Conservation (phyloP, 148 eudicot species). For the Dysphania ambrosioides region DNA sequence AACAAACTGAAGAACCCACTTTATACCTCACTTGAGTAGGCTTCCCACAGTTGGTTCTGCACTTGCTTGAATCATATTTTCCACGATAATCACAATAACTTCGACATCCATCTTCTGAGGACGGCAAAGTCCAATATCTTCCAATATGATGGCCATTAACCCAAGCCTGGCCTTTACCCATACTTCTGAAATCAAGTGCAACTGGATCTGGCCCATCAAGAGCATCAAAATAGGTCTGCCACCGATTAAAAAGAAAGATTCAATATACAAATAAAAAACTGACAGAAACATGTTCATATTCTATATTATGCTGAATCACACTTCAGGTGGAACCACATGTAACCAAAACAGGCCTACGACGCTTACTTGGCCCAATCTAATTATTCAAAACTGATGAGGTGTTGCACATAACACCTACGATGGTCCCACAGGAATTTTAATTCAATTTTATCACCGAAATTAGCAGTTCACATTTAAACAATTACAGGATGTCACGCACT, state of each 20-base stretch:
- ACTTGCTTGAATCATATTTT: conserved; percentile 63
- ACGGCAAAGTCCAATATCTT: conserved; percentile 70
- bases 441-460: background rate
- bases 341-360: background rate
- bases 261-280: background rate
- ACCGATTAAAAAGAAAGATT: background rate
- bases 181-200: conserved; percentile 69
- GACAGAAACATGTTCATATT: background rate
- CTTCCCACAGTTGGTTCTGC: conserved; percentile 79
- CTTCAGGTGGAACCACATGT: background rate
- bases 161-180: conserved; percentile 99
- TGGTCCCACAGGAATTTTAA: background rate
- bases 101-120: conserved; percentile 75
- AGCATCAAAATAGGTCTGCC: conserved; percentile 70
- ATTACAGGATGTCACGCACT: background rate
- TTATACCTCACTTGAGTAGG: conserved; percentile 84
- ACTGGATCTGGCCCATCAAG: conserved; percentile 73
- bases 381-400: background rate
- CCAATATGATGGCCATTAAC: conserved; percentile 94
- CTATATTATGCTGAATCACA: conserved; percentile 4
- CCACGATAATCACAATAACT: conserved; percentile 78
- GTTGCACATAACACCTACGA: background rate
- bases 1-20: background rate
- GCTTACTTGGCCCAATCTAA: background rate
- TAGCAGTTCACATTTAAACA: background rate